Evolutionary conservation across 306 rosid genomes (phyloP), one percentile per base, ranked within the genome.

Genomic region (Fagus crenata): DNA sequence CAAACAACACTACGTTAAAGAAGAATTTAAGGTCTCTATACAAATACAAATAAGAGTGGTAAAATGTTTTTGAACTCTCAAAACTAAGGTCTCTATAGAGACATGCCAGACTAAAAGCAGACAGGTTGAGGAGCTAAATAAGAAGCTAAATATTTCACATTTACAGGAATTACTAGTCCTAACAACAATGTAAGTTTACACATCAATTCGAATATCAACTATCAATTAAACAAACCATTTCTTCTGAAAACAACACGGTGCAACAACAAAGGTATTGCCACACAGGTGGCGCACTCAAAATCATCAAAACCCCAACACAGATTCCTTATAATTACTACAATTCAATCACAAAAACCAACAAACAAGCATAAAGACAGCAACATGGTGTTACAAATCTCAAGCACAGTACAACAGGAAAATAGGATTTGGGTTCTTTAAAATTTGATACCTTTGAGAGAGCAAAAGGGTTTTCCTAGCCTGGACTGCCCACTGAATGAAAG

Each of bases 391-490:
- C 32, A 39, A 67, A 40, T 39, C 49, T 7, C 71, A 67, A 15
- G 13, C 13, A 6, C 51, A 67, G 71, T 7, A 2, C 32, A 67
- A 39, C 2, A 46, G 35, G 33, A 61, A 54, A 7, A 36, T 17
- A n/a, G 46, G 46, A n/a, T 11, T 53, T 46, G 51, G 63, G 69
- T 22, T 46, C 15, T 31, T 8, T 12, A 43, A 43, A 33, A 9
- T 39, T 51, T 49, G 36, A 12, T 78, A 88, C 92, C 95, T 83
- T 46, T 88, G 49, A 77, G 65, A 46, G 67, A 68, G 77, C 71
- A 79, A 36, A 58, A 79, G 63, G 77, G 75, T 32, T 74, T 90
- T 71, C 88, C 85, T 9, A 81, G 51, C 74, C 80, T 77, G 61
- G 76, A 70, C 41, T 77, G 80, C 56, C 67, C 69, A 71, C 83